Percentiles rank a stretch among this genome's conserved stretches.
Evolutionary conservation across 2,329 filamentous ascomycete species (phyloP).

Genomic region (Ceratocystis papillata): DNA sequence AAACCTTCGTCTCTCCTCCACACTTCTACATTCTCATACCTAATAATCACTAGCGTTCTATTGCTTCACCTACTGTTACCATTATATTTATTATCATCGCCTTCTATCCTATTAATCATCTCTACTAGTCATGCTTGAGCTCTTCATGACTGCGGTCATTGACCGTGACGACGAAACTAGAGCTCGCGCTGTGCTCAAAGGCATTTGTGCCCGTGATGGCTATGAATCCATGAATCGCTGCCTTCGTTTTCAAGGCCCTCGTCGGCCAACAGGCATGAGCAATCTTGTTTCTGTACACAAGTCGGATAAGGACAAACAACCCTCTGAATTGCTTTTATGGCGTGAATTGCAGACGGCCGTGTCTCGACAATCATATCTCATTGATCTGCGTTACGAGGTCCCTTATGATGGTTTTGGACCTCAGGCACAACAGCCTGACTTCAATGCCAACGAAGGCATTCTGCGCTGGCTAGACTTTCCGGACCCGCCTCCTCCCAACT

Average conservation of each 20-base stretch:
- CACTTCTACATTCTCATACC: neutral
- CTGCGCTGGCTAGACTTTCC: constrained; percentile 51
- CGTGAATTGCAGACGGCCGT: constrained; percentile 46
- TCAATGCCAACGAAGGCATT: constrained; percentile 38
- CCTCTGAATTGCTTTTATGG: constrained; percentile 33
- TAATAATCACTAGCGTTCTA: neutral
- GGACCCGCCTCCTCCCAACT: constrained; percentile 41
- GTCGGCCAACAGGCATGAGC: constrained; percentile 38
- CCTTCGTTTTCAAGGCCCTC: constrained; percentile 43
- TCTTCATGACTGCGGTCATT: constrained; percentile 48
- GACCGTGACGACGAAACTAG: constrained; percentile 40
- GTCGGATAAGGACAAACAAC: constrained; percentile 29
- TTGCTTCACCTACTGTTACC: neutral
- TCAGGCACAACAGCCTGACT: constrained; percentile 36
- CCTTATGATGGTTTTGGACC: constrained; percentile 32
- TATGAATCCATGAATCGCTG: constrained; percentile 42
- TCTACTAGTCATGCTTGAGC: constrained; percentile 41
- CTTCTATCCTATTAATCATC: constrained; percentile 8
- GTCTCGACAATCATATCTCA: constrained; percentile 45
- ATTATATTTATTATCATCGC: neutral
- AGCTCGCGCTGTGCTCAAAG: constrained; percentile 44
- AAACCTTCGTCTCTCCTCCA: too few species aligned
- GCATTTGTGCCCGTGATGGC: constrained; percentile 47
- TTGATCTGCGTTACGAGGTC: constrained; percentile 47
- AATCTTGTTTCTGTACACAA: constrained; percentile 32